Conservation (phyloP, 176 grass and related monocot species). For the Otatea glauca region DNA sequence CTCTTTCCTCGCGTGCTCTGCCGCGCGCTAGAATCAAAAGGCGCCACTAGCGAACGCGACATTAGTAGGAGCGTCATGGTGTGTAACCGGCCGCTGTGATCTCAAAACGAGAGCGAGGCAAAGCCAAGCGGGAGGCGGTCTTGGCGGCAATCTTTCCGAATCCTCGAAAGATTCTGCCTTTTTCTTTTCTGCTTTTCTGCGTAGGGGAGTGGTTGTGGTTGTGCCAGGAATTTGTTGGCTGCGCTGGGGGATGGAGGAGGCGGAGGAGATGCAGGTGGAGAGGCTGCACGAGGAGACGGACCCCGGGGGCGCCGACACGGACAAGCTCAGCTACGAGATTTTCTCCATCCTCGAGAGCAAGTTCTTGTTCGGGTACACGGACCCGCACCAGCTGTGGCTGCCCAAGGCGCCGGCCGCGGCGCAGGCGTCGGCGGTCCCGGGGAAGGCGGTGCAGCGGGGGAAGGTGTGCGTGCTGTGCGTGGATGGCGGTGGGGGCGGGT, state of each 20-base stretch:
- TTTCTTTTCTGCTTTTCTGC: constrained; percentile 29
- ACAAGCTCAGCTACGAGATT: constrained; percentile 98
- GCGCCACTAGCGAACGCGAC: constrained; percentile 6
- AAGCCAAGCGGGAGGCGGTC: neutral
- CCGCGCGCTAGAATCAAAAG: constrained; percentile 52
- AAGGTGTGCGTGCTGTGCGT: constrained; percentile 91
- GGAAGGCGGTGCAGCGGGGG: constrained; percentile 63
- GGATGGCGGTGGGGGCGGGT: constrained; percentile 77
- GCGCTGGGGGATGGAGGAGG: constrained; percentile 54
- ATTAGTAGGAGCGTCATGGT: constrained; percentile 17
- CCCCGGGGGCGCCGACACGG: constrained; percentile 52
- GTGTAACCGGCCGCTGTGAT: constrained; percentile 28
- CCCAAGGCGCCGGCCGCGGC: constrained; percentile 17
- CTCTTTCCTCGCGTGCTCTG: constrained; percentile 74
- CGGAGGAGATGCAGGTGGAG: constrained; percentile 88
- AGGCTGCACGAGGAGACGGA: constrained; percentile 54
- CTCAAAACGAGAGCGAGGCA: constrained; percentile 17
- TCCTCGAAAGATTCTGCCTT: constrained; percentile 35
- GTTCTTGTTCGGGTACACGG: constrained; percentile 95
- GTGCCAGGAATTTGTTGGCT: constrained; percentile 3
- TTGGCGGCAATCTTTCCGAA: constrained; percentile 43
- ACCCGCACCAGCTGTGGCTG: constrained; percentile 63
- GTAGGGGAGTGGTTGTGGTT: constrained; percentile 4
- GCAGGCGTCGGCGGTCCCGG: neutral
- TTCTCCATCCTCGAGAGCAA: constrained; percentile 99